Conservation (phyloP, 2,329 filamentous ascomycete species). For the Ophiostoma tasmaniense region DNA sequence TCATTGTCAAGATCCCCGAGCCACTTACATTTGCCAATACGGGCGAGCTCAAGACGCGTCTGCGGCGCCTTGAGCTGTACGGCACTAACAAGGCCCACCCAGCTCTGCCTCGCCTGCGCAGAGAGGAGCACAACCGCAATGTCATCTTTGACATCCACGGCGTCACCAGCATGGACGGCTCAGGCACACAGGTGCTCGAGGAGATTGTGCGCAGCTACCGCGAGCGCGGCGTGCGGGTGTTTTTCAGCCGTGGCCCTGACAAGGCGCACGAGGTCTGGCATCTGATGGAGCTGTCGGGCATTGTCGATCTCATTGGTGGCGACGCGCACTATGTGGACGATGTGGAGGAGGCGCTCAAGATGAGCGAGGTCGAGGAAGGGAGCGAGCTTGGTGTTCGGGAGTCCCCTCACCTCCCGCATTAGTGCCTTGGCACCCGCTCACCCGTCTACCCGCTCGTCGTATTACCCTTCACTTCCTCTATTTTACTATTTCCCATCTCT, state of each 20-base stretch:
- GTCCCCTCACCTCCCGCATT: not conserved
- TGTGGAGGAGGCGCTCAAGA: slow-evolving; percentile 73
- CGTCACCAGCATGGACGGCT: slow-evolving; percentile 90
- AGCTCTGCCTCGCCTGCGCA: slow-evolving; percentile 69
- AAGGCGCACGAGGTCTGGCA: slow-evolving; percentile 53
- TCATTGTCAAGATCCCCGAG: slow-evolving; percentile 97
- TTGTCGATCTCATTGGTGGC: slow-evolving; percentile 75
- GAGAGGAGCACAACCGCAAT: slow-evolving; percentile 76
- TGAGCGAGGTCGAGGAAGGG: slow-evolving; percentile 63
- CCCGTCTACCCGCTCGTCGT: not conserved
- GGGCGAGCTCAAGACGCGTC: slow-evolving; percentile 75
- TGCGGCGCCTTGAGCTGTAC: slow-evolving; percentile 79
- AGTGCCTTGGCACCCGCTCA: not conserved
- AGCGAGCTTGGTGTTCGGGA: slow-evolving; percentile 16
- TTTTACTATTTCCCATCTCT: not conserved
- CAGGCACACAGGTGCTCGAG: slow-evolving; percentile 79
- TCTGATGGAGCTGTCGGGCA: slow-evolving; percentile 70
- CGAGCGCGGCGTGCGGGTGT: slow-evolving; percentile 67
- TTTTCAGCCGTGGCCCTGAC: slow-evolving; percentile 55
- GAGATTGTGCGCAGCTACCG: slow-evolving; percentile 81
- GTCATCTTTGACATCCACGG: slow-evolving; percentile 96
- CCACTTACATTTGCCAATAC: slow-evolving; percentile 96
- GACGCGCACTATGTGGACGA: slow-evolving; percentile 68
- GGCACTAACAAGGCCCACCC: slow-evolving; percentile 81
- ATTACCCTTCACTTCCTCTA: not conserved